phyloP scores from a whole-genome alignment of 768 basidiomycete species.

The Serendipita sp. region DNA sequence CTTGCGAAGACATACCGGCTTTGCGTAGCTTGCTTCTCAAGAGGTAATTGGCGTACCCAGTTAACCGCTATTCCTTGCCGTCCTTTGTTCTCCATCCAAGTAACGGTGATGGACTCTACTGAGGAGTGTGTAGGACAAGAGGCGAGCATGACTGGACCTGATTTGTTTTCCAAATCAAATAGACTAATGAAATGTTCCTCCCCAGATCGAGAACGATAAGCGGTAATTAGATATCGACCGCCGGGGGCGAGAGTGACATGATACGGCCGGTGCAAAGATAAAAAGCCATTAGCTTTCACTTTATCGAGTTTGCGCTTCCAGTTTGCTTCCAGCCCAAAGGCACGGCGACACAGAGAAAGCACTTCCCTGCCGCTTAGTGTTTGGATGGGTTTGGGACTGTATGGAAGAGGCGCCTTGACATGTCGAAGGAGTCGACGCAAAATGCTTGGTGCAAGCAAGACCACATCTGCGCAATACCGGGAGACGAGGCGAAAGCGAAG shows the following conservation, averaged over 20 bases:
- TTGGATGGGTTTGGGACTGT: slow-evolving; percentile 3
- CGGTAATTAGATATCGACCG: background rate
- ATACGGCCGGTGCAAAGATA: background rate
- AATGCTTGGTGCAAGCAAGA: background rate
- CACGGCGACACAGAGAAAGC: background rate
- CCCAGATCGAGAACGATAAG: background rate
- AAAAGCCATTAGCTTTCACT: background rate
- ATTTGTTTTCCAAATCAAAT: background rate
- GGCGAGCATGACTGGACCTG: background rate
- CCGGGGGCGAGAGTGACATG: background rate
- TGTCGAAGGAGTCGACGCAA: background rate
- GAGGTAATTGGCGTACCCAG: background rate
- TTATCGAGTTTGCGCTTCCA: background rate
- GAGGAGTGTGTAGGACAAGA: background rate
- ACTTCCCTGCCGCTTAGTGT: background rate
- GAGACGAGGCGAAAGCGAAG: slow-evolving; percentile 5
- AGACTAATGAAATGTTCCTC: background rate
- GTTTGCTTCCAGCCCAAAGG: background rate
- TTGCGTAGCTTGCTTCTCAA: background rate
- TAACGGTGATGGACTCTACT: background rate
- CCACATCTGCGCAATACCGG: background rate
- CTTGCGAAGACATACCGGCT: background rate
- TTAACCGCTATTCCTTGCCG: background rate
- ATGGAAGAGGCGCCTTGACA: background rate
- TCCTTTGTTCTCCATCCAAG: background rate